These are phyloP conservation scores for Liquidambar formosana DNA, from an alignment of 164 flowering plant genomes.

Conservation along the genomic window DNA sequence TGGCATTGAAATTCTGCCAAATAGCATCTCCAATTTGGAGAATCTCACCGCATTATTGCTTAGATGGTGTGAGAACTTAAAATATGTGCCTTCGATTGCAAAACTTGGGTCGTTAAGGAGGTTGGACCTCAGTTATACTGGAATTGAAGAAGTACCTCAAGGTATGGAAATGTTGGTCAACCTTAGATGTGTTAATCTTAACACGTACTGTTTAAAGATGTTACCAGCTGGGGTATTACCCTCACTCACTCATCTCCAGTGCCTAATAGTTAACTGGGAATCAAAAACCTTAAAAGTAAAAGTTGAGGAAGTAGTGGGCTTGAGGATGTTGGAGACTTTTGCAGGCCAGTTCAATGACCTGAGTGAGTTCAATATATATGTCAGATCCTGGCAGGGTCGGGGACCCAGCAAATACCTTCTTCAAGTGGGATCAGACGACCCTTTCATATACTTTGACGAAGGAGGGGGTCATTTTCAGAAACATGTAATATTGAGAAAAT, in stretches of 20 bases:
- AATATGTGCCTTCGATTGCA: slow-evolving; percentile 16
- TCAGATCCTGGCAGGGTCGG: background rate
- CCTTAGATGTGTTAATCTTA: slow-evolving; percentile 8
- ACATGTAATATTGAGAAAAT: no score
- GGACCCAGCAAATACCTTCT: background rate
- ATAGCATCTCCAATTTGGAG: slow-evolving; percentile 13
- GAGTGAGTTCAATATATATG: background rate
- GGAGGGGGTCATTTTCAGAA: no score
- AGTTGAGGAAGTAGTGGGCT: background rate
- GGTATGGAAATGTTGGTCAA: slow-evolving; percentile 20
- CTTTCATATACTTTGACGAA: no score
- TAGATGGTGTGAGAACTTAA: slow-evolving; percentile 5
- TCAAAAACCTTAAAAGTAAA: background rate
- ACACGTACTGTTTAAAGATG: background rate
- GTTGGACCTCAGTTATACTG: slow-evolving; percentile 16
- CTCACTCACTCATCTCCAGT: background rate
- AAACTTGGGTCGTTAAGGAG: slow-evolving; percentile 15
- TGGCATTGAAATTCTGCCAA: slow-evolving; percentile 13
- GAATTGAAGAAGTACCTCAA: slow-evolving; percentile 16
- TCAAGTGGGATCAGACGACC: background rate
- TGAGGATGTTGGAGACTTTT: slow-evolving; percentile 6
- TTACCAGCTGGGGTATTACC: slow-evolving; percentile 10
- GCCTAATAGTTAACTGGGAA: background rate
- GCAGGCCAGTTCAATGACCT: background rate
- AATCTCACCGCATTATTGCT: slow-evolving; percentile 22